Evolutionary conservation across 2,329 filamentous ascomycete species (phyloP), one percentile per base, ranked within the genome.

Genomic region (Pyrenophora teres): DNA sequence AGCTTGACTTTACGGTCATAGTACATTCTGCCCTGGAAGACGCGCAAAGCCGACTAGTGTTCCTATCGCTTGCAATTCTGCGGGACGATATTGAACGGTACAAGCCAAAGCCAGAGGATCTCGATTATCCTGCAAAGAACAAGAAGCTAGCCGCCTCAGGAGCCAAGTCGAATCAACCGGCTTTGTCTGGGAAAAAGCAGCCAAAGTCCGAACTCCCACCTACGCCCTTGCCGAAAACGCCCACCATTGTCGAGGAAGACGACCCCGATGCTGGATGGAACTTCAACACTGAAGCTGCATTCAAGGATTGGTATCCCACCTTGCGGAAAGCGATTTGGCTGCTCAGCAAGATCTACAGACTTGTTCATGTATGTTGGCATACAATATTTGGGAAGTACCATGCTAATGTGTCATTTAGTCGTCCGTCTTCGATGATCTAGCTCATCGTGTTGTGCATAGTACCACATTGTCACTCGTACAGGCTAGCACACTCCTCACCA

Each of bases 381-480:
- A 23, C 33, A 27, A 9, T 7, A 23, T 37, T 2, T n/a, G 9
- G 23, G 3, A 9, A 27, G 13, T 2, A 3, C 35, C n/a, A 18
- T 23, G n/a, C 40, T 54, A 21, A 52, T 38, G 45, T 37, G 35
- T 13, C 6, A 7, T 50, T 16, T 46, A 85, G 82, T 85, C 85
- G 50, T 84, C 82, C 18, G 84, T 88, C 35, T 88, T 88, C 64
- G 86, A 88, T 60, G 87, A 90, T 62, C 79, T 90, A 3, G 87
- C 87, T 5, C 87, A 90, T 68, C 86, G 86, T 64, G 94, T 97
- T 59, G 90, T 99, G 21, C 89, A 93, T 65, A 90, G 95, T 73
- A 94, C 92, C 1, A 97, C 92, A 0, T 77, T 87, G 44, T 92
- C 92, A 3, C 83, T 99, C 15, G 84, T 92, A 57, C 83, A 86